Evolutionary conservation across 345 rosid genomes (phyloP), one percentile per base, ranked within the genome.

Genomic region (Hibiscus syriacus): DNA sequence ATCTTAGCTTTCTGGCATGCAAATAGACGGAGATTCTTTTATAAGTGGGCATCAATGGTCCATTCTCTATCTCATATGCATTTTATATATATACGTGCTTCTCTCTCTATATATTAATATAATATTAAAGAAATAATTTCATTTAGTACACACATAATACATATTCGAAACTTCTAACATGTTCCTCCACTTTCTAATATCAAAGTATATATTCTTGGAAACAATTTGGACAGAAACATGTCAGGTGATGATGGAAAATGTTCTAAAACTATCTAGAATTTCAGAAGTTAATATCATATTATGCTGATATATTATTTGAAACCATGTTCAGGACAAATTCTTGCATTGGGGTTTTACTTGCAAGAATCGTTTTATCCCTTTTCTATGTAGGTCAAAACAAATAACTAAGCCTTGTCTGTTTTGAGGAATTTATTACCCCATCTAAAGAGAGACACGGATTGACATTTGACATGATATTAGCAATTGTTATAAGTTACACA

Each of bases 21-120:
- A 38, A 2, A 49, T 49, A 52, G 9, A 6, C 55, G 26, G 13
- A 52, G 26, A 41, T 62, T 41, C 66, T 23, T 30, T 61, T 41
- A 41, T 25, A 43, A 43, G 67, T 41, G 23, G 67, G 36, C 36
- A 41, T 61, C 11, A 61, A 39, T 61, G 66, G 49, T 55, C 59
- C 34, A 55, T 12, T 14, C 23, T 38, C 49, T 20, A 19, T 34
- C 10, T 20, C 45, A n/a, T 30, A 1, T 56, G 6, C 3, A 11
- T 11, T 41, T 11, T 41, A 13, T 11, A 41, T 43, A 12, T 43
- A 43, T 38, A 6, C 43, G 17, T 49, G 53, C 53, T 49, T n/a
- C 48, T n/a, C n/a, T n/a, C n/a, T 41, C 14, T 43, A 11, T 43
- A 13, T 43, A 43, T 43, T 11, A 11, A 43, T 43, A 43, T 43